Percentiles rank a stretch among this genome's conserved stretches.
phyloP scores from a whole-genome alignment of 164 flowering plant species.

The Buxus sempervirens region DNA sequence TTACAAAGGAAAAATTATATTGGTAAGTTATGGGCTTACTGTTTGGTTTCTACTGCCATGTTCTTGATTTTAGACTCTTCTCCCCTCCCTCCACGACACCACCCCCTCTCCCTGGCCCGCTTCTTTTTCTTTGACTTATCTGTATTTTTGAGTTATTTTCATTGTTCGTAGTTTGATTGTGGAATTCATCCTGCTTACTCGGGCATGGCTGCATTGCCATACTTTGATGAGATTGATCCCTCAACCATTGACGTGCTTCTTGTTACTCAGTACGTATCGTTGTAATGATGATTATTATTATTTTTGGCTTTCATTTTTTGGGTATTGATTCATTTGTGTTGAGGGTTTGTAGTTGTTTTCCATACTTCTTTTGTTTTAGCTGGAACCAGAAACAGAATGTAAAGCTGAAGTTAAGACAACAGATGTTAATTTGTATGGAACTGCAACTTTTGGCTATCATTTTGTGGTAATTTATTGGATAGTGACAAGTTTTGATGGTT shows the following conservation, averaged over 20 bases:
- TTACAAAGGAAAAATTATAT: constrained; percentile 58
- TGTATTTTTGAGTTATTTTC: constrained; percentile 2
- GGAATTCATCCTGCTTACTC: constrained; percentile 96
- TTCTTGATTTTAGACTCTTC: neutral
- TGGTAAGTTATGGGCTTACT: constrained; percentile 29
- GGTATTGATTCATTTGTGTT: neutral
- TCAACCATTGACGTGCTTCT: constrained; percentile 87
- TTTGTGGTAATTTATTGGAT: too few relatives aligned
- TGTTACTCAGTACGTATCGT: constrained; percentile 77
- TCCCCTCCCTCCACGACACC: too few relatives aligned
- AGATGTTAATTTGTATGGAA: neutral
- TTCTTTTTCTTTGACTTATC: neutral
- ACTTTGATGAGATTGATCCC: constrained; percentile 97
- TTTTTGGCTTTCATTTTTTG: neutral
- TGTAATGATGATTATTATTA: neutral
- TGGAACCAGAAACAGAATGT: neutral
- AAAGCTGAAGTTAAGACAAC: neutral
- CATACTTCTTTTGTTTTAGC: neutral
- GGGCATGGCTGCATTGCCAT: constrained; percentile 96
- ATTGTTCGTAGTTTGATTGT: constrained; percentile 67
- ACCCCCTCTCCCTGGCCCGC: too few relatives aligned
- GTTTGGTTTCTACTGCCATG: neutral
- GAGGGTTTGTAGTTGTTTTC: neutral
- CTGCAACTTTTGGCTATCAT: neutral
- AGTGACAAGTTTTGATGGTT: neutral